Conservation (phyloP, 2,329 filamentous ascomycete genomes). For the Beauveria asiatica region DNA sequence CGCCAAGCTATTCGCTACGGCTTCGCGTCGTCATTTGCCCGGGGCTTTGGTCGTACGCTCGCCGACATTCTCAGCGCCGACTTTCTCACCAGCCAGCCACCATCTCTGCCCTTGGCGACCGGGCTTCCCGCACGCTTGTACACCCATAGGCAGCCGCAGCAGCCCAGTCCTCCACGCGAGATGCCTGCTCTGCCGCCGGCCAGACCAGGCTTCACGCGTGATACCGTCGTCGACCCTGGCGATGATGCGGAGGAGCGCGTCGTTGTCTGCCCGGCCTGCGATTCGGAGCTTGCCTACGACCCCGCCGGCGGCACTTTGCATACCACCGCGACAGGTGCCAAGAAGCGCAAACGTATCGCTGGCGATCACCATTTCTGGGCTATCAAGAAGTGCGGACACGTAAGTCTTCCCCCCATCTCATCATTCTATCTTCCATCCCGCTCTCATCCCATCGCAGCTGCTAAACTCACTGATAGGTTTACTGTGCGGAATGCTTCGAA, state of each 20-base stretch:
- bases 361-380: constrained; percentile 87
- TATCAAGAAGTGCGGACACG: constrained; percentile 84
- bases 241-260: constrained; percentile 53
- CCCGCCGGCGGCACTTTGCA: constrained; percentile 28
- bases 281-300: constrained; percentile 72
- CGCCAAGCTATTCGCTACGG: constrained; percentile 9
- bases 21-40: constrained; percentile 14
- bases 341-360: constrained; percentile 38
- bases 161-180: constrained; percentile 33
- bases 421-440: neutral
- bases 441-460: neutral
- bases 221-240: constrained; percentile 36
- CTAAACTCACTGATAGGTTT: constrained; percentile 38
- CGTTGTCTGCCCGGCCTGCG: constrained; percentile 79
- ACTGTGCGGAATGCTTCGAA: constrained; percentile 54
- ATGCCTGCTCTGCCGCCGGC: constrained; percentile 58
- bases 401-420: constrained; percentile 33
- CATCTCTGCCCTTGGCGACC: neutral
- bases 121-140: constrained; percentile 5
- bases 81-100: neutral
- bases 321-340: constrained; percentile 14
- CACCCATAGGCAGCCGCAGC: constrained; percentile 18
- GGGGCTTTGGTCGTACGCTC: constrained; percentile 15
- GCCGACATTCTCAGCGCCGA: constrained; percentile 3
- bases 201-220: constrained; percentile 70